phyloP scores from a whole-genome alignment of 164 flowering plant species.

The Piper betle region DNA sequence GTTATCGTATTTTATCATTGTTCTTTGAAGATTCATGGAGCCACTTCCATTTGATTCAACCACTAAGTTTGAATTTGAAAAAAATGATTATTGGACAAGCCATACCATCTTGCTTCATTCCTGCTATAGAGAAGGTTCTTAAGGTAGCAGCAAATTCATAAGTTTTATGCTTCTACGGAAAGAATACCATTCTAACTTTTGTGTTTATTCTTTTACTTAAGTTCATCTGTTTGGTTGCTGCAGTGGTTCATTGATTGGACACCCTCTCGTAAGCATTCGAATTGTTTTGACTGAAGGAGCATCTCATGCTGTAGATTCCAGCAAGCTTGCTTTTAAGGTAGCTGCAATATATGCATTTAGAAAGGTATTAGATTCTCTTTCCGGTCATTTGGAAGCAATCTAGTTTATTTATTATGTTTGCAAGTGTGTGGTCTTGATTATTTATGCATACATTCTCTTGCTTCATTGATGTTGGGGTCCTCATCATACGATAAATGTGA shows the following conservation, averaged over 20 bases:
- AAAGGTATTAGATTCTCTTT: slow-evolving; percentile 39
- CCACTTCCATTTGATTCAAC: slow-evolving; percentile 73
- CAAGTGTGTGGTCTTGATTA: neutral
- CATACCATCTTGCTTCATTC: slow-evolving; percentile 80
- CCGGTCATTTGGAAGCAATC: neutral
- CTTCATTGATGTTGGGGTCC: no score
- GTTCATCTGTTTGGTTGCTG: slow-evolving; percentile 6
- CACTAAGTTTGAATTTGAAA: slow-evolving; percentile 88
- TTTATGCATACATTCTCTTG: no score
- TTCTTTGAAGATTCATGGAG: slow-evolving; percentile 60
- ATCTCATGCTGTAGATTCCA: slow-evolving; percentile 97
- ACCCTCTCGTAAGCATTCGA: slow-evolving; percentile 86
- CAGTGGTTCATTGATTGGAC: slow-evolving; percentile 95
- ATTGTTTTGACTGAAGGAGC: slow-evolving; percentile 87
- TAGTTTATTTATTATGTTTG: neutral
- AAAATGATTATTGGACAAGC: slow-evolving; percentile 88
- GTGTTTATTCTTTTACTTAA: neutral
- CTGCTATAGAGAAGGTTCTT: slow-evolving; percentile 97
- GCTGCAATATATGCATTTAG: slow-evolving; percentile 97
- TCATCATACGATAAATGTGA: no score
- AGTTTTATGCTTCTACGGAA: slow-evolving; percentile 16
- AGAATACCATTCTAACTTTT: neutral
- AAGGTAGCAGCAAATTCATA: slow-evolving; percentile 96
- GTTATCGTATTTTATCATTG: neutral
- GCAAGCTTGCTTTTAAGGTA: slow-evolving; percentile 95